Conservation (phyloP, 352 stramenopile genomes). For the Phytopythium cucurbitacearum region DNA sequence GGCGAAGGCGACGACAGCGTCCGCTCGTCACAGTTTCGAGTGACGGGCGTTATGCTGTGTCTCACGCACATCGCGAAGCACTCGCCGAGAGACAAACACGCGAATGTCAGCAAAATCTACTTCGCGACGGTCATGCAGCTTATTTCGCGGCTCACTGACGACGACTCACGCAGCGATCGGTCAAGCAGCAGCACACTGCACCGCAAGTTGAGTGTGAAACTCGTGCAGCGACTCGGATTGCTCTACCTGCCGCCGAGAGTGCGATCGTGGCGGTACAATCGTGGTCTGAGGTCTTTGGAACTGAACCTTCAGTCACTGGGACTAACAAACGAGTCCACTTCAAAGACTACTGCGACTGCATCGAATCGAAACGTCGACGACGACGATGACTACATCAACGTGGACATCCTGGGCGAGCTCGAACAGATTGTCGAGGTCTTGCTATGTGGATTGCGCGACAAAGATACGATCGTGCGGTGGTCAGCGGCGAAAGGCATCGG, state of each 20-base stretch:
- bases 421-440: slow-evolving; percentile 96
- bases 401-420: slow-evolving; percentile 92
- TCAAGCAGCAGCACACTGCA: slow-evolving; percentile 79
- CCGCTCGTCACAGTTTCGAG: slow-evolving; percentile 66
- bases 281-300: slow-evolving; percentile 90
- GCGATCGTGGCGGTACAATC: slow-evolving; percentile 95
- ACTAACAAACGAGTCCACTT: slow-evolving; percentile 5
- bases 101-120: slow-evolving; percentile 66
- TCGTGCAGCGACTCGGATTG: slow-evolving; percentile 93
- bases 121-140: slow-evolving; percentile 71
- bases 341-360: background rate
- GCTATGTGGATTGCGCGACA: slow-evolving; percentile 88
- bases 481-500: slow-evolving; percentile 98
- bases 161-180: slow-evolving; percentile 33
- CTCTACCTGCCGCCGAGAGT: slow-evolving; percentile 94
- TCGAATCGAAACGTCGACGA: slow-evolving; percentile 5
- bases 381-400: slow-evolving; percentile 40
- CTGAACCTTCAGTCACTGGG: slow-evolving; percentile 83
- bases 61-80: slow-evolving; percentile 80
- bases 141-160: slow-evolving; percentile 48
- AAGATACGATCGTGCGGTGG: slow-evolving; percentile 98
- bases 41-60: slow-evolving; percentile 80
- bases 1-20: slow-evolving; percentile 22
- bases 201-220: slow-evolving; percentile 95
- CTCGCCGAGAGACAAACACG: slow-evolving; percentile 66